Conservation (phyloP, 371 early-diverging fungal genomes). For the Mortierella sp. region DNA sequence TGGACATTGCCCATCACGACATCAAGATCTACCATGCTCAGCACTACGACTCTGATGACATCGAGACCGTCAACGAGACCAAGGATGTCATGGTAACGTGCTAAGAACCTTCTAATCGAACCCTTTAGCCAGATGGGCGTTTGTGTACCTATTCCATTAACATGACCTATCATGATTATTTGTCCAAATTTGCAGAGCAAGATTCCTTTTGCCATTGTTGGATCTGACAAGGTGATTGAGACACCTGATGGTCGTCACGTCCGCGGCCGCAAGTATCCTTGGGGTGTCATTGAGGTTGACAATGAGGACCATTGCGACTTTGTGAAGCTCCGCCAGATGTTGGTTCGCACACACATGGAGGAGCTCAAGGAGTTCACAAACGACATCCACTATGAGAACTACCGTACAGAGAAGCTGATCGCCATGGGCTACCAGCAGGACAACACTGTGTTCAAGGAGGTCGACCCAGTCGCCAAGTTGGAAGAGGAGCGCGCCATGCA, state of each 20-base stretch:
- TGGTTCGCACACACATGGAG: conserved; percentile 91
- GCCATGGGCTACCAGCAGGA: conserved; percentile 88
- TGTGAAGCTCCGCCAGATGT: conserved; percentile 92
- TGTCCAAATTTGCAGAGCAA: conserved; percentile 61
- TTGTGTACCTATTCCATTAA: no score
- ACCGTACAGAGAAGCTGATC: conserved; percentile 87
- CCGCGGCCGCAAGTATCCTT: conserved; percentile 94
- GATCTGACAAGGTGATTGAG: conserved; percentile 91
- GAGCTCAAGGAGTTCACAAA: conserved; percentile 90
- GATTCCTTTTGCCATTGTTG: conserved; percentile 98
- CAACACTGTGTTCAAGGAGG: conserved; percentile 82
- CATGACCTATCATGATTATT: neutral
- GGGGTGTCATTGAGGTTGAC: conserved; percentile 97
- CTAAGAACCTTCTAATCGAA: no score
- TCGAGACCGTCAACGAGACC: conserved; percentile 94
- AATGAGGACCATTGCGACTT: conserved; percentile 94
- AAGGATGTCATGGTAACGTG: conserved; percentile 85
- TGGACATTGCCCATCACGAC: conserved; percentile 92
- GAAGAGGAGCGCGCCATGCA: conserved; percentile 94
- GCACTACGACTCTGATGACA: conserved; percentile 92
- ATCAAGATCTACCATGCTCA: conserved; percentile 95
- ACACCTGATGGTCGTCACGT: conserved; percentile 85
- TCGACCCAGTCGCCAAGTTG: conserved; percentile 90
- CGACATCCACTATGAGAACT: conserved; percentile 89
- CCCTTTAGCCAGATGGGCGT: no score